phyloP scores from a whole-genome alignment of 2,329 filamentous ascomycete genomes.

The Colletotrichum nymphaeae region DNA sequence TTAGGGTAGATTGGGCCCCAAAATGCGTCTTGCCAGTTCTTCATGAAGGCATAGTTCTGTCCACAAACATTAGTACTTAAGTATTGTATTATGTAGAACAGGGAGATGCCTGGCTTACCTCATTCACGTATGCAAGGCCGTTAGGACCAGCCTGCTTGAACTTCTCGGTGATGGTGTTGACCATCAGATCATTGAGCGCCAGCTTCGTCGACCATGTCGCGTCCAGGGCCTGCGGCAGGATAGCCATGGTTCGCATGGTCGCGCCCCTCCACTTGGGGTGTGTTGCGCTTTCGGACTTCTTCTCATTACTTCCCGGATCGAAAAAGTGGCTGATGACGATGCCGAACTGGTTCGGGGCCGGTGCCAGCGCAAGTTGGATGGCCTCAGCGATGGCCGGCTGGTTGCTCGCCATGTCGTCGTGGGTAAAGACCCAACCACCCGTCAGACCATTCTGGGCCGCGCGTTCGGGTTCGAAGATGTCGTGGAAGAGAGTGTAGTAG shows the following conservation, averaged over 20 bases:
- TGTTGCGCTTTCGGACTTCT: conserved; percentile 26
- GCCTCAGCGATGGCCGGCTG: conserved; percentile 23
- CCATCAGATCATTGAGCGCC: conserved; percentile 33
- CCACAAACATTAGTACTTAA: background rate
- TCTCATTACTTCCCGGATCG: conserved; percentile 12
- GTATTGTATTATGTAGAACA: background rate
- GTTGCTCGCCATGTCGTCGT: conserved; percentile 28
- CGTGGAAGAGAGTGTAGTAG: conserved; percentile 34
- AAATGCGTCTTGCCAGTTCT: conserved; percentile 35
- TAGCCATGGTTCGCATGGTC: conserved; percentile 31
- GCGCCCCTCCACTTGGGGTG: conserved; percentile 33
- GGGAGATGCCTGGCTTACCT: background rate
- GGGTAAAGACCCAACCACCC: conserved; percentile 36
- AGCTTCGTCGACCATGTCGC: conserved; percentile 31
- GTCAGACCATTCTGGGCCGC: conserved; percentile 36
- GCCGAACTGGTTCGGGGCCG: conserved; percentile 4
- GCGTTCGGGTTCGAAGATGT: conserved; percentile 33
- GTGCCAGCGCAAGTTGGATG: conserved; percentile 13
- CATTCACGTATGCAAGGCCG: conserved; percentile 30
- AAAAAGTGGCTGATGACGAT: conserved; percentile 34
- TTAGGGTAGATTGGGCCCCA: conserved; percentile 34
- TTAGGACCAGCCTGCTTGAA: conserved; percentile 32
- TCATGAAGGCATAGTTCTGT: conserved; percentile 36
- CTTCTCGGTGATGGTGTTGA: conserved; percentile 33
- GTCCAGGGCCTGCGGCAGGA: conserved; percentile 29